phyloP scores from a whole-genome alignment of 2,329 filamentous ascomycete genomes.

The Epicoccum nigrum region DNA sequence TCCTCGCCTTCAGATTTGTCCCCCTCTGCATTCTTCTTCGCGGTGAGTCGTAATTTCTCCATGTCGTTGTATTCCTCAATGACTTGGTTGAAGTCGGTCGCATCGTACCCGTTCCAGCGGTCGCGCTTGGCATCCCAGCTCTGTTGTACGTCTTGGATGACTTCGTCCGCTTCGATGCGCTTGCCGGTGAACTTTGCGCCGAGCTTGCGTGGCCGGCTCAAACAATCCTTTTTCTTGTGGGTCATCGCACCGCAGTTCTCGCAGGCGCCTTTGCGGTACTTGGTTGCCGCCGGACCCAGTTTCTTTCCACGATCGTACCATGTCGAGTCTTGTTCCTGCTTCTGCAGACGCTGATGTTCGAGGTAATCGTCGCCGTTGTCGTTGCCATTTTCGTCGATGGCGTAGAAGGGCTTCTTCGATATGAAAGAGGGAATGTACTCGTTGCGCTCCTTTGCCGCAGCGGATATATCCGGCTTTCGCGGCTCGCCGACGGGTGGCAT shows the following conservation, averaged over 20 bases:
- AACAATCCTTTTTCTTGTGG: slow-evolving; percentile 92
- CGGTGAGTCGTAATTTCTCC: slow-evolving; percentile 71
- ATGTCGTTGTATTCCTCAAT: slow-evolving; percentile 88
- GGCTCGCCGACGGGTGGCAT: slow-evolving; percentile 53
- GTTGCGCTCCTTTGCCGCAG: slow-evolving; percentile 83
- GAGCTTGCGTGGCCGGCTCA: slow-evolving; percentile 84
- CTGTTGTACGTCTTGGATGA: slow-evolving; percentile 81
- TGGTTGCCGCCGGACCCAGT: slow-evolving; percentile 85
- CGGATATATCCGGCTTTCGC: slow-evolving; percentile 59
- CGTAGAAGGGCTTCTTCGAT: slow-evolving; percentile 96
- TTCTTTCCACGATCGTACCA: slow-evolving; percentile 94
- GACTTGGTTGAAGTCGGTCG: slow-evolving; percentile 83
- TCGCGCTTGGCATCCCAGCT: slow-evolving; percentile 98
- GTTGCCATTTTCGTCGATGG: slow-evolving; percentile 74
- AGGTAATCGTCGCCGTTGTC: slow-evolving; percentile 84
- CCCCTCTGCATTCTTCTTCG: slow-evolving; percentile 44
- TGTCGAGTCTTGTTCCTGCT: slow-evolving; percentile 72
- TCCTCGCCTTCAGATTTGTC: slow-evolving; percentile 56
- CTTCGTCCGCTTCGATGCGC: slow-evolving; percentile 92
- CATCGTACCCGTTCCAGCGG: slow-evolving; percentile 97
- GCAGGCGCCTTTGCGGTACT: slow-evolving; percentile 96
- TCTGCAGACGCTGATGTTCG: slow-evolving; percentile 89
- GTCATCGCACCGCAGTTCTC: slow-evolving; percentile 98
- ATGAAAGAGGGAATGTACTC: slow-evolving; percentile 98
- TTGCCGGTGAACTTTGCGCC: slow-evolving; percentile 91